A percentile compares a stretch with the other conserved stretches of the same genome.
Conservation (phyloP, 139 green algal species). For the Auxenochlorella pyrenoidosa region DNA sequence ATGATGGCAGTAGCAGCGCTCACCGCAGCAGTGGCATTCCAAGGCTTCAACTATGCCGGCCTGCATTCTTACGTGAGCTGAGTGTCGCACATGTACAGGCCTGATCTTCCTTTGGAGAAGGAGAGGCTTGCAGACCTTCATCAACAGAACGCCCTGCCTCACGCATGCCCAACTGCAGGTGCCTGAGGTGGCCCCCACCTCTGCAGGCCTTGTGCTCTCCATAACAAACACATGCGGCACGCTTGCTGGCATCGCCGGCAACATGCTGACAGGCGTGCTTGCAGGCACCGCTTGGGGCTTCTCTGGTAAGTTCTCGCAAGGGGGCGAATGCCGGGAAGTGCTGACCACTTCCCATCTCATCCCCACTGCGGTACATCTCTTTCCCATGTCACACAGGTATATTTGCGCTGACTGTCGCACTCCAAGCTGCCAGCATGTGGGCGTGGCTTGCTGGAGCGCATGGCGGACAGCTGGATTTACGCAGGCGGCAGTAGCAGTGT, state of each 20-base stretch:
- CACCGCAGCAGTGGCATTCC: conserved; percentile 48
- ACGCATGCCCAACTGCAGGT: no score
- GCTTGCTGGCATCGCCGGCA: conserved; percentile 67
- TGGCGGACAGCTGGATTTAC: not conserved
- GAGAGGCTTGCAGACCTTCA: no score
- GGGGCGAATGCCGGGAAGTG: no score
- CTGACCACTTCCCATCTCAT: no score
- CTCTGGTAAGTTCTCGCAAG: not conserved
- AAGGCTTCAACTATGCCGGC: conserved; percentile 66
- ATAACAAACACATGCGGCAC: conserved; percentile 81
- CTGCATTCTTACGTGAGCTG: conserved; percentile 74
- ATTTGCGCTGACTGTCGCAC: conserved; percentile 42
- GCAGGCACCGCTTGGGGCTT: conserved; percentile 23
- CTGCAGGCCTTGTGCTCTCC: conserved; percentile 55
- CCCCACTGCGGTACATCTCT: no score
- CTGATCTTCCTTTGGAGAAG: no score
- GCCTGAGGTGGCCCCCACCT: no score
- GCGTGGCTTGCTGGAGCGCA: conserved; percentile 25
- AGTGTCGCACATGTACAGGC: no score
- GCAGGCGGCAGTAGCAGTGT: no score
- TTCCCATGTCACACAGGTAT: conserved; percentile 1
- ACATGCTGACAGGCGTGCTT: conserved; percentile 68
- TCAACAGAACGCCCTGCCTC: no score
- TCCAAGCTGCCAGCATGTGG: conserved; percentile 3
- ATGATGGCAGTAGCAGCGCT: not conserved